Percentiles rank a stretch among this genome's conserved stretches.
phyloP scores from a whole-genome alignment of 1,139 yeast species.

The Suhomyces bribrorum region DNA sequence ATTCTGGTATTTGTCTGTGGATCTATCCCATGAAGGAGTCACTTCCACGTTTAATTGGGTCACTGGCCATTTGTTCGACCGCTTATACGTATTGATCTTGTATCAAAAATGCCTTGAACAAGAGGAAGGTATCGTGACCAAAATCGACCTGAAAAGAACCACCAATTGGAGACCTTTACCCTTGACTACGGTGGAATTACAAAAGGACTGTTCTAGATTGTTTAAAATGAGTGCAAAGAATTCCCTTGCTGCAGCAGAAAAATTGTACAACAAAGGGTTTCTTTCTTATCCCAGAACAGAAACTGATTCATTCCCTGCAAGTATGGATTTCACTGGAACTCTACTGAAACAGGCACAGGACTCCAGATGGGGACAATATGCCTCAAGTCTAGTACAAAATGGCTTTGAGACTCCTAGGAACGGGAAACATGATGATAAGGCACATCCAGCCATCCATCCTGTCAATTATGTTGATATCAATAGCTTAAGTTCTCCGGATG shows the following conservation, averaged over 20 bases:
- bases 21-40: slow-evolving; percentile 36
- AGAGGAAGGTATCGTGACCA: slow-evolving; percentile 51
- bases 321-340: slow-evolving; percentile 66
- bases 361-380: slow-evolving; percentile 51
- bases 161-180: slow-evolving; percentile 84
- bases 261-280: slow-evolving; percentile 79
- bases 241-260: slow-evolving; percentile 83
- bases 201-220: slow-evolving; percentile 75
- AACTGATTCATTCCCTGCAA: slow-evolving; percentile 79
- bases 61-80: slow-evolving; percentile 70
- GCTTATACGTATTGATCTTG: slow-evolving; percentile 58
- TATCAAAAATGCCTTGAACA: slow-evolving; percentile 63
- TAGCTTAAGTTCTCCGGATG: slow-evolving; percentile 43
- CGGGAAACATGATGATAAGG: slow-evolving; percentile 88
- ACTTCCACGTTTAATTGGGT: slow-evolving; percentile 62
- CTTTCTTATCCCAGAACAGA: slow-evolving; percentile 97
- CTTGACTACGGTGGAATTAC: slow-evolving; percentile 91
- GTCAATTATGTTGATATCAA: slow-evolving; percentile 50
- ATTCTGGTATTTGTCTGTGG: slow-evolving; percentile 73
- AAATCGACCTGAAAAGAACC: slow-evolving; percentile 62
- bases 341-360: slow-evolving; percentile 61
- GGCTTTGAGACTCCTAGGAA: slow-evolving; percentile 63
- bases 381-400: slow-evolving; percentile 32
- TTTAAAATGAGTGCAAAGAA: slow-evolving; percentile 81
- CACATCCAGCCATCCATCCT: slow-evolving; percentile 99